A percentile compares a stretch with the other conserved stretches of the same genome.
phyloP scores from a whole-genome alignment of 129 eudicot genomes.

The Chrysanthemum seticuspe region DNA sequence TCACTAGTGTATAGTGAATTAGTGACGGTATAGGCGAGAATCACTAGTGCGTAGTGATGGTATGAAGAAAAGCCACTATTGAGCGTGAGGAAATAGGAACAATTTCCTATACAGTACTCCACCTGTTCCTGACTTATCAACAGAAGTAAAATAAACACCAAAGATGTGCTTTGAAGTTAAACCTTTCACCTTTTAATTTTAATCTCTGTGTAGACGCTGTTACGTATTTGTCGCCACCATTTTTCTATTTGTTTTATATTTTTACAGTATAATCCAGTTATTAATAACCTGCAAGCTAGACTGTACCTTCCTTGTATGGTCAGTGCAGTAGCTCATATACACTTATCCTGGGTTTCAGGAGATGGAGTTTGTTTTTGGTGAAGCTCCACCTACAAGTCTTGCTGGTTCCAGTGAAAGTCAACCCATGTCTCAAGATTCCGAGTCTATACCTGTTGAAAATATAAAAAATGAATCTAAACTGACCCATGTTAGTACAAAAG shows the following conservation, averaged over 20 bases:
- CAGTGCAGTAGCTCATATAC: neutral
- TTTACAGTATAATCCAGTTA: neutral
- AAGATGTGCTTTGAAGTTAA: slow-evolving; percentile 19
- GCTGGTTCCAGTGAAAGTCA: slow-evolving; percentile 50
- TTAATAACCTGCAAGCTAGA: neutral
- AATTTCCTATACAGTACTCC: neutral
- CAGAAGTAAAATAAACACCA: neutral
- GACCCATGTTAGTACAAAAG: slow-evolving; percentile 62
- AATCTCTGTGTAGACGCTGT: too few relatives aligned
- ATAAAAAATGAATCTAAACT: slow-evolving; percentile 28
- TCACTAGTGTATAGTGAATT: slow-evolving; percentile 53
- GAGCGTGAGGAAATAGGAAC: too few relatives aligned
- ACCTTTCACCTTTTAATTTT: neutral
- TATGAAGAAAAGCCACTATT: too few relatives aligned
- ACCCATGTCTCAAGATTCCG: slow-evolving; percentile 37
- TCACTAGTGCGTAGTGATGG: too few relatives aligned
- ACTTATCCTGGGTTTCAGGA: slow-evolving; percentile 42
- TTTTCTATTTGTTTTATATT: too few relatives aligned
- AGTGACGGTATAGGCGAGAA: too few relatives aligned
- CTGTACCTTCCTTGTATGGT: neutral
- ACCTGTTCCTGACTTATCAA: neutral
- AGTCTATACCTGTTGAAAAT: slow-evolving; percentile 15
- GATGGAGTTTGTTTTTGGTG: slow-evolving; percentile 86
- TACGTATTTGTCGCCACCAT: too few relatives aligned
- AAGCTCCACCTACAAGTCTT: slow-evolving; percentile 63